Base-by-base conservation (phyloP, 2,329 filamentous ascomycete genomes). In the Neurospora crassa region DNA sequence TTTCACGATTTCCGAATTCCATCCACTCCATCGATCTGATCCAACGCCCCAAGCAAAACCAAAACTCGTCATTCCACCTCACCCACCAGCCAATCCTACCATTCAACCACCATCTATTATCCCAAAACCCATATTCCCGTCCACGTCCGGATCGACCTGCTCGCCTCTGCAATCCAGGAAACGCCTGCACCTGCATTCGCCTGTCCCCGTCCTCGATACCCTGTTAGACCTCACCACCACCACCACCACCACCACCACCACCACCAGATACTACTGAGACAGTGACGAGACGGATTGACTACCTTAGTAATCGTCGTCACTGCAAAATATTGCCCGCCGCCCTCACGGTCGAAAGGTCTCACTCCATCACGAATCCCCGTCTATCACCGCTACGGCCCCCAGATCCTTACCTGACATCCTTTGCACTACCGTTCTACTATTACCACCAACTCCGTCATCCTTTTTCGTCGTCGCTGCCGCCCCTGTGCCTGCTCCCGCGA, bases 1-100 rank as follows among this genome's bases (percentile, higher is more conserved):
- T 76, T 76, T 75, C 71, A 73, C 71, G 71, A 74, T 73, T 72
- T 63, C 53, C 53, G 53, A 63, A 37, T 63, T 63, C 53, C 53
- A 63, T 63, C 53, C 53, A 63, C 53, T 63, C 53, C 53, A 63
- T 63, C 53, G 53, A 63, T 63, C 53, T 63, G 53, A 37, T 63
- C 16, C 53, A 18, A 63, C 53, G 16, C 34, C 29, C 53, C 53
- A 63, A 63, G 16, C 16, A 63, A 63, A 63, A 63, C 53, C 53
- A 63, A 63, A 63, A 37, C 53, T 16, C 16, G 53, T 63, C 53
- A 63, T 63, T 29, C 24, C 53, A 18, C 53, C 53, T 63, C 53
- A 29, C 29, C 53, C 24, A 18, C 53, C 16, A 63, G 18, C 53
- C 53, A 63, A 37, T 63, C 53, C 53, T 37, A 63, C 53, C 37